These are phyloP conservation scores for Fusarium haematococcum DNA, from an alignment of 2,329 filamentous ascomycete genomes.

Conservation along the genomic window DNA sequence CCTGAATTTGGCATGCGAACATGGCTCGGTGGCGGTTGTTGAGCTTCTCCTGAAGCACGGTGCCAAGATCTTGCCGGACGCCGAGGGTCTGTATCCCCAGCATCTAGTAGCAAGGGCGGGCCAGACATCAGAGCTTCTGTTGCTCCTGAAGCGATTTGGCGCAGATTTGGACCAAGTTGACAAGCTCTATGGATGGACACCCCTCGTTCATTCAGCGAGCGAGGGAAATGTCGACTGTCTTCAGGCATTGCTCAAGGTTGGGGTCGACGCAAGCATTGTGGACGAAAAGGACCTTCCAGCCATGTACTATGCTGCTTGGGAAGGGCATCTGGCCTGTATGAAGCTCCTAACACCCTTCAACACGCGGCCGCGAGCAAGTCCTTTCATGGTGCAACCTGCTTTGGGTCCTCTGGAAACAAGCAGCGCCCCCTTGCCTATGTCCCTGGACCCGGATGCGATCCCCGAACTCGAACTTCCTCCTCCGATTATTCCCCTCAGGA, in stretches of 20 bases:
- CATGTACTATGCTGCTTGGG: conserved; percentile 99
- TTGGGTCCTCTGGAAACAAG: conserved; percentile 61
- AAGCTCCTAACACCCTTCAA: conserved; percentile 78
- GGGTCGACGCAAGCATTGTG: conserved; percentile 80
- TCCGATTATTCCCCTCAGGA: conserved; percentile 92
- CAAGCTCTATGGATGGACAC: conserved; percentile 97
- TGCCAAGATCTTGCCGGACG: conserved; percentile 89
- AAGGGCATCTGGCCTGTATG: conserved; percentile 96
- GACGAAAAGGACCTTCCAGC: conserved; percentile 95
- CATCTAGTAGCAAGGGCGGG: conserved; percentile 94
- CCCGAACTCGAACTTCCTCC: conserved; percentile 92
- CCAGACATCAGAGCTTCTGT: conserved; percentile 80
- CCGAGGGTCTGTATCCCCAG: conserved; percentile 96
- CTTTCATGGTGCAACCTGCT: conserved; percentile 57
- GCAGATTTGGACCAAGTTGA: conserved; percentile 93
- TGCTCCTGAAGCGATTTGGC: conserved; percentile 85
- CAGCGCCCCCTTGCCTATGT: conserved; percentile 69
- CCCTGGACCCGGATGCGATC: conserved; percentile 86
- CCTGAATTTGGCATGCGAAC: conserved; percentile 93
- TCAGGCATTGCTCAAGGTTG: conserved; percentile 81
- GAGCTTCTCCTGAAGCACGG: conserved; percentile 84
- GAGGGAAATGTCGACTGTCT: conserved; percentile 94
- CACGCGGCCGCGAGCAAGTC: conserved; percentile 56
- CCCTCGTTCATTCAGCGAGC: conserved; percentile 93
- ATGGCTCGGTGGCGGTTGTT: conserved; percentile 87